These are phyloP conservation scores for Phytopythium montanum DNA, from an alignment of 352 stramenopile genomes.

Conservation along the genomic window DNA sequence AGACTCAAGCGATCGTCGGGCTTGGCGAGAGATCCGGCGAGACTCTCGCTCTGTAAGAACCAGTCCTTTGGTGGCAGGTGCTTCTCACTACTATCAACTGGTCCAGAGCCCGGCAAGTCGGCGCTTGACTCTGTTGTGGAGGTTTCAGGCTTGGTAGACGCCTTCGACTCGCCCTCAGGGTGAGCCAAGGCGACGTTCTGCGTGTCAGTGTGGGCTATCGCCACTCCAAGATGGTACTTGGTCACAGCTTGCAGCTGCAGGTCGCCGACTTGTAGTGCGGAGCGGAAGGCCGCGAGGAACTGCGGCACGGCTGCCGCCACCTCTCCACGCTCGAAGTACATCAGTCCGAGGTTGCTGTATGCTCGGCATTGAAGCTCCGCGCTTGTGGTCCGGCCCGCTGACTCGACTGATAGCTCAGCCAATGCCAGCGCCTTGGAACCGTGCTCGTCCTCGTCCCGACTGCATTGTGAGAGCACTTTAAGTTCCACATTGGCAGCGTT, in stretches of 20 bases:
- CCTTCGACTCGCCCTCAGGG: neutral
- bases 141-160: neutral
- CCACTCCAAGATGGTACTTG: slow-evolving; percentile 43
- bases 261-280: slow-evolving; percentile 20
- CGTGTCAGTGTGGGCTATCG: slow-evolving; percentile 5
- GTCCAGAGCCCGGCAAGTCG: neutral
- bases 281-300: slow-evolving; percentile 34
- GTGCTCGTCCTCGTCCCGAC: slow-evolving; percentile 11
- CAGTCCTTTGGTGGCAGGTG: slow-evolving; percentile 19
- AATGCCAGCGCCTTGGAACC: slow-evolving; percentile 13
- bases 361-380: slow-evolving; percentile 23
- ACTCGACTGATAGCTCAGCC: slow-evolving; percentile 16
- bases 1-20: slow-evolving; percentile 21
- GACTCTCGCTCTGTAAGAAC: slow-evolving; percentile 26
- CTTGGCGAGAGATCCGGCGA: slow-evolving; percentile 12
- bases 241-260: slow-evolving; percentile 29
- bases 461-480: slow-evolving; percentile 26
- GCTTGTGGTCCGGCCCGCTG: slow-evolving; percentile 18
- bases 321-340: slow-evolving; percentile 26
- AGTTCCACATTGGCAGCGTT: neutral
- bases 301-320: slow-evolving; percentile 21
- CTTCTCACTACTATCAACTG: neutral
- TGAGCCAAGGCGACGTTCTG: neutral
- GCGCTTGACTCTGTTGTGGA: neutral
- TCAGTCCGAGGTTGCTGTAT: slow-evolving; percentile 38